These are phyloP conservation scores for Olyra latifolia DNA, from an alignment of 176 grass and related monocot genomes.

Conservation along the genomic window DNA sequence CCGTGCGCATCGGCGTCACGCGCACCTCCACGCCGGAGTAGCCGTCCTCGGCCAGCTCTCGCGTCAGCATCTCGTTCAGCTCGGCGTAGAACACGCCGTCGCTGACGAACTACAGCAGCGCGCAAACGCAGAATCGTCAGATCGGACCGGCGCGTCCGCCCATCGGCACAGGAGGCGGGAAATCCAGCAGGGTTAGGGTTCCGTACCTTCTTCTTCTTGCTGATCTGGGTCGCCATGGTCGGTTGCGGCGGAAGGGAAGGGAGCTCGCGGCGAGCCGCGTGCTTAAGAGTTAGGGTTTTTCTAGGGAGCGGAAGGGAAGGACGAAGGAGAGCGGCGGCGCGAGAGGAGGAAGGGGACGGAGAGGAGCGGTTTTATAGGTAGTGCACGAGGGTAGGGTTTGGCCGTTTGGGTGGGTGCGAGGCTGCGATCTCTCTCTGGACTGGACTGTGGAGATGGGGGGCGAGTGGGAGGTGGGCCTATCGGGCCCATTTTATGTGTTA, in stretches of 20 bases:
- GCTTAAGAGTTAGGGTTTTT: constrained; percentile 37
- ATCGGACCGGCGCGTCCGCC: not conserved
- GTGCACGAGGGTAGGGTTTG: constrained; percentile 15
- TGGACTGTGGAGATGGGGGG: not conserved
- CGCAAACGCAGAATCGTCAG: not conserved
- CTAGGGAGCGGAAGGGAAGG: not conserved
- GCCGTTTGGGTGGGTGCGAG: constrained; percentile 24
- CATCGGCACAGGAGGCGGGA: not conserved
- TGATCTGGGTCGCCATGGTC: constrained; percentile 82
- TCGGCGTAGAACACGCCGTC: constrained; percentile 84
- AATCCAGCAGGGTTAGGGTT: not conserved
- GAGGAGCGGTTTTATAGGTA: not conserved
- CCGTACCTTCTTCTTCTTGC: constrained; percentile 91
- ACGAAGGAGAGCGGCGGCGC: constrained; percentile 34
- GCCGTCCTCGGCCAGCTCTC: constrained; percentile 75
- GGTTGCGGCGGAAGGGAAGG: not conserved
- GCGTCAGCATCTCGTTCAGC: constrained; percentile 76
- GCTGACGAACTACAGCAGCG: constrained; percentile 53
- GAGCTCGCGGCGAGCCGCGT: constrained; percentile 23
- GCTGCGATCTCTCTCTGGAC: no score
- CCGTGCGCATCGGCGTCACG: constrained; percentile 78
- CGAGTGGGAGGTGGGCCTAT: not conserved
- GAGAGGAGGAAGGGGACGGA: not conserved
- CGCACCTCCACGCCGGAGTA: constrained; percentile 80
- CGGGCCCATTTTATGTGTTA: not conserved